Conservation (phyloP, 768 basidiomycete species). For the Lactifluus volemus region DNA sequence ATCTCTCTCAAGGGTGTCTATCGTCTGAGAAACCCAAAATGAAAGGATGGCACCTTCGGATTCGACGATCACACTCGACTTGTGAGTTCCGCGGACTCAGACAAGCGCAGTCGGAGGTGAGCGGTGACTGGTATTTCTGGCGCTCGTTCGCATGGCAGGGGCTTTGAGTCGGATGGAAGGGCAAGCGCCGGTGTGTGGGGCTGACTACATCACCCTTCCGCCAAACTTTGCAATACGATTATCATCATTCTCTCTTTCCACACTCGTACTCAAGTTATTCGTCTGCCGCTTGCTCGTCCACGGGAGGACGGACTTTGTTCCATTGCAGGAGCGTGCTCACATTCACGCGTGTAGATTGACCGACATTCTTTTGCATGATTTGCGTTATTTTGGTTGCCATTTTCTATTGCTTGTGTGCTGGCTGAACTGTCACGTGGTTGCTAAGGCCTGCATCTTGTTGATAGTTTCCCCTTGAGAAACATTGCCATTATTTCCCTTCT, state of each 20-base stretch:
- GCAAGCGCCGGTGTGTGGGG: constrained; percentile 15
- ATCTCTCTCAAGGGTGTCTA: constrained; percentile 5
- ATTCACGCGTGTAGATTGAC: too few species aligned
- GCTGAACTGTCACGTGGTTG: too few species aligned
- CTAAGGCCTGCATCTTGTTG: too few species aligned
- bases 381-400: too few species aligned
- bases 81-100: constrained; percentile 3
- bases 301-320: background rate
- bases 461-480: too few species aligned
- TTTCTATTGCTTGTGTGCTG: too few species aligned
- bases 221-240: background rate
- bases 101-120: constrained; percentile 1
- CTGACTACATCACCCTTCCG: background rate
- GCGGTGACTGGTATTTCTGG: constrained; percentile 13
- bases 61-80: constrained; percentile 7
- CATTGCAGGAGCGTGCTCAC: too few species aligned
- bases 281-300: background rate
- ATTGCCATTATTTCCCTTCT: too few species aligned
- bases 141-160: constrained; percentile 20
- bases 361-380: too few species aligned
- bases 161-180: constrained; percentile 17
- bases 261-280: background rate
- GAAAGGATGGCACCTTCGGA: constrained; percentile 5
- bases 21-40: constrained; percentile 17
- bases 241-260: constrained; percentile 5